Evolutionary conservation across 805 yeast genomes (phyloP), one percentile per base, ranked within the genome.

Genomic region (Saturnispora quitensis): DNA sequence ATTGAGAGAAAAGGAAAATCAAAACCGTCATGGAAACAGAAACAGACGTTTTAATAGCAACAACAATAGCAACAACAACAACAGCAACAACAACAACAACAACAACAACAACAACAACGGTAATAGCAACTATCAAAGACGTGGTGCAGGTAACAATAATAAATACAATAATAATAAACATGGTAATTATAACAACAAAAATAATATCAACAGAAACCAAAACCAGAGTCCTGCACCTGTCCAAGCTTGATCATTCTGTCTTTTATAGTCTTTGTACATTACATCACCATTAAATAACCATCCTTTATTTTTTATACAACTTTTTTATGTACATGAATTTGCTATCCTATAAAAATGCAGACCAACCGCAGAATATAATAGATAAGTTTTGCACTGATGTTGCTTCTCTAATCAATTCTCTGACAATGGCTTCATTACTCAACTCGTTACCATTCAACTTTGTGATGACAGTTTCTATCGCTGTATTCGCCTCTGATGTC

Each of bases 281-380:
- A 28, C 10, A 38, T 38, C 13, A 38, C 10, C 18, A 15, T 27
- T 9, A 17, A n/a, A 46, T 20, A 15, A 22, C n/a, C 12, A 22
- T 40, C 15, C 25, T 13, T 13, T 40, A 40, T 40, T 24, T 18
- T 40, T 22, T 40, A 40, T 40, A n/a, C 25, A 40, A 18, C 12
- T 9, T 38, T 18, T 13, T 18, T 38, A 38, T 38, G n/a, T 18
- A 38, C 42, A 17, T 38, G 42, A 13, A 20, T 20, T 38, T 38
- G 42, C 13, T n/a, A 18, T 6, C 15, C 22, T 38, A 85, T 57
- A 77, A 80, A 60, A 84, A 86, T 20, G 93, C 89, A 40, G 86
- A 74, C 97, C 95, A 85, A 2, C 97, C 97, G 62, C 80, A 74
- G 63, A 81, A 93, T 5, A 93, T 79, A 25, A 83, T 65, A 0